phyloP scores from a whole-genome alignment of 2,329 filamentous ascomycete species.

The Rachicladosporium sp. region DNA sequence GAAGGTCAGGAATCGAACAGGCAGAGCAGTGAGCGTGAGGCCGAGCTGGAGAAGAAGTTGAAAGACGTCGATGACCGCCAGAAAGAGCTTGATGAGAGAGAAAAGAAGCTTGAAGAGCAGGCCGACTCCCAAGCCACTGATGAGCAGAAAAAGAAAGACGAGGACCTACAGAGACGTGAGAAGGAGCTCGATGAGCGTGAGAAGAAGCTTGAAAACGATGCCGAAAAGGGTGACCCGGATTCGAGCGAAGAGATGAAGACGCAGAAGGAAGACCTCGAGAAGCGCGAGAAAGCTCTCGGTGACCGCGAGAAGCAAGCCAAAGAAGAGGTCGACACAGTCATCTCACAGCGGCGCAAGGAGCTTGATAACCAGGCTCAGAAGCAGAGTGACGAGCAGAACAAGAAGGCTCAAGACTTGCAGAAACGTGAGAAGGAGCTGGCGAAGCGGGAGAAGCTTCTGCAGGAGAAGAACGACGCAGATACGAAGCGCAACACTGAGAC shows the following conservation, averaged over 20 bases:
- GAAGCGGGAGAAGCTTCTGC: too few species aligned
- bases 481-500: too few species aligned
- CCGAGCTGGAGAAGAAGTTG: constrained; percentile 1
- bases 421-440: too few species aligned
- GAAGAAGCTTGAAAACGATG: constrained; percentile 2
- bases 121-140: background rate
- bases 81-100: background rate
- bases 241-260: constrained; percentile 1
- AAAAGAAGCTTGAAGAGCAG: constrained; percentile 2
- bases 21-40: background rate
- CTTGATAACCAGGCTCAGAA: too few species aligned
- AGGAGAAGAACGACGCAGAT: too few species aligned
- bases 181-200: constrained; percentile 1
- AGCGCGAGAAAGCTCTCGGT: too few species aligned
- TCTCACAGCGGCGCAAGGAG: too few species aligned
- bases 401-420: too few species aligned
- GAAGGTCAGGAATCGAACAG: background rate
- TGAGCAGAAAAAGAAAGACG: background rate
- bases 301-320: too few species aligned
- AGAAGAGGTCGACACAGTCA: too few species aligned
- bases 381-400: too few species aligned
- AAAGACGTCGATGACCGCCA: constrained; percentile 2
- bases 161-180: background rate
- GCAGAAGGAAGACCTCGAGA: constrained; percentile 2
- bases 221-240: background rate